These are phyloP conservation scores for Microsporum canis DNA, from an alignment of 2,329 filamentous ascomycete species.

Conservation along the genomic window DNA sequence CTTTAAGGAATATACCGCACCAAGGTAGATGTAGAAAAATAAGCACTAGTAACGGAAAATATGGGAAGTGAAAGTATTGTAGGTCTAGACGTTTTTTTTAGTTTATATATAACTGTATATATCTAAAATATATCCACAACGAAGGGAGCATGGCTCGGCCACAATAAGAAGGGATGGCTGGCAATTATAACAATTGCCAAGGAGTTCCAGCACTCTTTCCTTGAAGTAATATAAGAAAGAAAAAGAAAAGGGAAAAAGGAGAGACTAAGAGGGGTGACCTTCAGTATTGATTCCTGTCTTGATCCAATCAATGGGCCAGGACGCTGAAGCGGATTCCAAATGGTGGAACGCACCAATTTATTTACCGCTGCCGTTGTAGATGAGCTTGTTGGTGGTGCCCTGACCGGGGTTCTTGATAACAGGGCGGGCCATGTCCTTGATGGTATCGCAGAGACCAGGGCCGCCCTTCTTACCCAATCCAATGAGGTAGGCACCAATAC, in stretches of 20 bases:
- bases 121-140: neutral
- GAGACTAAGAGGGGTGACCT: too few relatives aligned
- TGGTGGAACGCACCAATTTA: neutral
- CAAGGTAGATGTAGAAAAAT: too few relatives aligned
- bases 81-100: neutral
- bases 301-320: neutral
- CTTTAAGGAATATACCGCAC: neutral
- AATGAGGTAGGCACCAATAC: conserved; percentile 43
- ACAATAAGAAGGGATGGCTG: neutral
- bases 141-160: neutral
- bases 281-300: neutral
- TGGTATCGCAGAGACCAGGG: conserved; percentile 35
- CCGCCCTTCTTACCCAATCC: conserved; percentile 40
- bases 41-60: too few relatives aligned
- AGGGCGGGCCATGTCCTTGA: conserved; percentile 42
- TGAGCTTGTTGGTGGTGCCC: conserved; percentile 21
- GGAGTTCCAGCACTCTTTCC: neutral
- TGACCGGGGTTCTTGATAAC: conserved; percentile 15
- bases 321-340: neutral
- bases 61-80: neutral
- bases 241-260: neutral
- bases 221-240: neutral
- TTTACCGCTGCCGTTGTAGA: conserved; percentile 17
- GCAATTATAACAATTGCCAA: neutral
- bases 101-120: neutral